Evolutionary conservation across 2,329 filamentous ascomycete species (phyloP).

Genomic region (Fusarium begoniae): DNA sequence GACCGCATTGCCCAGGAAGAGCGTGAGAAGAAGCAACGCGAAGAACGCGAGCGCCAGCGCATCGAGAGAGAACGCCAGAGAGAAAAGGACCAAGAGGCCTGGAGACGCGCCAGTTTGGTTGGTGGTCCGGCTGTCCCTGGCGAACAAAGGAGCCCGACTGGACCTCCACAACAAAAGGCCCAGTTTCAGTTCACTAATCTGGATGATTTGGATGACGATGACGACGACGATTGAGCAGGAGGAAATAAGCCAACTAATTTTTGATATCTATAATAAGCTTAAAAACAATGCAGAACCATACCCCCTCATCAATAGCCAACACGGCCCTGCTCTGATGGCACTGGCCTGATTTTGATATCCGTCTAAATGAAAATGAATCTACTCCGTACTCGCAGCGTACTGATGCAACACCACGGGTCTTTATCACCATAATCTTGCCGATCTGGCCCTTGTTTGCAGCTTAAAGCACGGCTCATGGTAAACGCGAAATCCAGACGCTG

Average conservation of each 20-base stretch:
- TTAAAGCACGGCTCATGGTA: constrained; percentile 2
- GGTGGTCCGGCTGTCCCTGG: constrained; percentile 41
- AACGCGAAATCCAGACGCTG: constrained; percentile 37
- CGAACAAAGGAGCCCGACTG: constrained; percentile 39
- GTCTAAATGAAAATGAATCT: constrained; percentile 33
- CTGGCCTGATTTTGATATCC: constrained; percentile 19
- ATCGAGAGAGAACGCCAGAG: constrained; percentile 56
- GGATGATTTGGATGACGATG: constrained; percentile 61
- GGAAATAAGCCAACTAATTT: background rate
- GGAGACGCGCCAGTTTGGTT: constrained; percentile 51
- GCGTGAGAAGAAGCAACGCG: constrained; percentile 52
- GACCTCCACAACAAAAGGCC: constrained; percentile 52
- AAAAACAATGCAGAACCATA: constrained; percentile 20
- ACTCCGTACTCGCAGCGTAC: constrained; percentile 21
- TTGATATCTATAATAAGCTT: constrained; percentile 30
- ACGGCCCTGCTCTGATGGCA: constrained; percentile 11
- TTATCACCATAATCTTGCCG: constrained; percentile 3
- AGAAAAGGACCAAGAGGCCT: constrained; percentile 54
- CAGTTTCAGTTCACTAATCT: constrained; percentile 66
- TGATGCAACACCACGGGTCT: constrained; percentile 8
- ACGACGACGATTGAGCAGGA: constrained; percentile 43
- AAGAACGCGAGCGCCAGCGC: constrained; percentile 51
- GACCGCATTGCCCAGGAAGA: constrained; percentile 58
- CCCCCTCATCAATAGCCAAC: constrained; percentile 28
- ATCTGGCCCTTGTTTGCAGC: background rate